Base-by-base conservation (phyloP, 108 stramenopile species). In the Heterococcus sp. region DNA sequence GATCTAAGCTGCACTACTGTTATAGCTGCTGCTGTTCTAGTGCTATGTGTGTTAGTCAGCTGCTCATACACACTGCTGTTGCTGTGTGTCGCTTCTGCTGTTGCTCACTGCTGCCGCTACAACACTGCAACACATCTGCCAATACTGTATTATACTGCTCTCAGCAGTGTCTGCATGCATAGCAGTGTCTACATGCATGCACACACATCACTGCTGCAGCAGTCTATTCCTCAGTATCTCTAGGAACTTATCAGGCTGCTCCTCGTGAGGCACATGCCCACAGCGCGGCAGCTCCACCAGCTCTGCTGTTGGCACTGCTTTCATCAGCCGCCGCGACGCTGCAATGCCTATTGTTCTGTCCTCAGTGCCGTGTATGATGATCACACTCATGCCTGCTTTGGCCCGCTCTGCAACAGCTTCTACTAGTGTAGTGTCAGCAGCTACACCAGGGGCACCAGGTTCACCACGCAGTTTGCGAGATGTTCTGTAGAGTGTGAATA, bases 201-300 rank as follows among this genome's bases (percentile, higher is more conserved):
- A 58, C 46, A 21, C 46, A 21, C 21, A 2, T 29, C 36, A 29
- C 32, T 21, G 38, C 27, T 3, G 34, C 2, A 14, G n/a, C 29
- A 75, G 35, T 14, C 67, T 38, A 36, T 33, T 35, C 39, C 67
- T 34, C 2, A 73, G 64, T 30, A 66, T 11, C 32, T 65, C 58
- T 34, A 81, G 64, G 35, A 81, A 81, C 27, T 69, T 72, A 4
- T 73, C 72, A 0, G 79, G 65, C 30, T 39, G 64, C 39, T 81
- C 79, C 73, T 81, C 79, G 79, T 81, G 79, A 5, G 79, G 72
- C 36, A 81, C 72, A 38, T 81, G 79, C 8, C 79, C 79, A 66
- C 79, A 81, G n/a, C 73, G 34, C 32, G 68, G 38, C 72, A 81
- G 4, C 35, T 72, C 58, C 63, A 81, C n/a, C 1, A 81, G 65